phyloP scores from a whole-genome alignment of 495 filamentous ascomycete species.

The Glarea lozoyensis region DNA sequence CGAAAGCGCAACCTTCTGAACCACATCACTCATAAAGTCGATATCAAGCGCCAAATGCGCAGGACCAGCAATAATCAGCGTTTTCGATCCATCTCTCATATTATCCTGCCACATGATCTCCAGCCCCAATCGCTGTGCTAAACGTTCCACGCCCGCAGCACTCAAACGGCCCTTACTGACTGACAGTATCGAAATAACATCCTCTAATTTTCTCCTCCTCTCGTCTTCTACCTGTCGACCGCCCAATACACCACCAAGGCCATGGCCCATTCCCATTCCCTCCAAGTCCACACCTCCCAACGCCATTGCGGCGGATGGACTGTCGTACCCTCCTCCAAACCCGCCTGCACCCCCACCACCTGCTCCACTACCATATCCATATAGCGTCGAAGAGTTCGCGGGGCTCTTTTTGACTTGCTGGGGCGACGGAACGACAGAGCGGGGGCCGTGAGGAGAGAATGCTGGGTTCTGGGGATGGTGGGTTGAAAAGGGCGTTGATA shows the following conservation, averaged over 20 bases:
- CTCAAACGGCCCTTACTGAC: constrained; percentile 53
- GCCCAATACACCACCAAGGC: constrained; percentile 20
- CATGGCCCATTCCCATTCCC: constrained; percentile 14
- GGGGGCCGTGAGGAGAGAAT: constrained; percentile 39
- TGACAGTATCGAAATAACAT: constrained; percentile 38
- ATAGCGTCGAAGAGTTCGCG: constrained; percentile 28
- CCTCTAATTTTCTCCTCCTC: constrained; percentile 41
- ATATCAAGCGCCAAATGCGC: constrained; percentile 49
- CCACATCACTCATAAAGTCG: constrained; percentile 38
- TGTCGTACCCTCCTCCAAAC: constrained; percentile 38
- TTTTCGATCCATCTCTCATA: constrained; percentile 34
- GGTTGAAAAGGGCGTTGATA: constrained; percentile 46
- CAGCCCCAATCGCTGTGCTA: constrained; percentile 60
- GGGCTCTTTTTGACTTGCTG: constrained; percentile 48
- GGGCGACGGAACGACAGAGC: constrained; percentile 35
- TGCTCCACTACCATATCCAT: constrained; percentile 21
- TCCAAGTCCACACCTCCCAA: constrained; percentile 34
- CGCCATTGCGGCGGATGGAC: constrained; percentile 40
- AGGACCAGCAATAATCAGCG: constrained; percentile 62
- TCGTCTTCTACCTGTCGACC: constrained; percentile 48
- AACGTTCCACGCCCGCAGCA: constrained; percentile 69
- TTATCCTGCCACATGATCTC: constrained; percentile 63
- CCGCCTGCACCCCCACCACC: constrained; percentile 23
- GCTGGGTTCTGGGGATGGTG: constrained; percentile 30
- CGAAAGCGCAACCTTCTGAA: constrained; percentile 34